Evolutionary conservation across 805 yeast species (phyloP).

Genomic region (Monosporozyma solicola): DNA sequence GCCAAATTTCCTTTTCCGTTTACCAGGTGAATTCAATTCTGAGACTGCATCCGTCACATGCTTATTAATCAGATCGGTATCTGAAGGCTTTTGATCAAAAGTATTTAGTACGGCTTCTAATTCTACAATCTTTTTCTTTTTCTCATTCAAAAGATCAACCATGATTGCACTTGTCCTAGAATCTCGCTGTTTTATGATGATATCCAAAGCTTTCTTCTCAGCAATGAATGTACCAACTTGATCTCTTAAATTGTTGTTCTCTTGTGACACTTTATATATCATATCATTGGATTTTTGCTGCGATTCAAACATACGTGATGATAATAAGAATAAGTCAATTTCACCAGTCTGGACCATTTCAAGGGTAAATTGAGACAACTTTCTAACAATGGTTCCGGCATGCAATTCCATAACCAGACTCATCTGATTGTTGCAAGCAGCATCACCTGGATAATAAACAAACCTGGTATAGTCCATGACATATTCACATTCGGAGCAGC

Average conservation of each 20-base stretch:
- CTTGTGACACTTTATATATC: not conserved
- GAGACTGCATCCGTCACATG: conserved; percentile 13
- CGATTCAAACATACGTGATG: conserved; percentile 11
- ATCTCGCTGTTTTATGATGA: conserved; percentile 16
- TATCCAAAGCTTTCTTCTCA: conserved; percentile 10
- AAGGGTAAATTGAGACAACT: conserved; percentile 16
- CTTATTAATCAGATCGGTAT: conserved; percentile 13
- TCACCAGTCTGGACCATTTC: conserved; percentile 11
- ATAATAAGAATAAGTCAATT: conserved; percentile 19
- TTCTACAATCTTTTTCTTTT: conserved; percentile 18
- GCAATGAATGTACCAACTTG: conserved; percentile 3
- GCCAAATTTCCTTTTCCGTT: conserved; percentile 7
- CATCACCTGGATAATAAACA: not conserved
- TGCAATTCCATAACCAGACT: not conserved
- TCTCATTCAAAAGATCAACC: conserved; percentile 20
- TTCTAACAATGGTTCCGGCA: conserved; percentile 9
- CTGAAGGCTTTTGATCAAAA: conserved; percentile 5
- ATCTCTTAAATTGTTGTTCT: not conserved
- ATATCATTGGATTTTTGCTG: conserved; percentile 11
- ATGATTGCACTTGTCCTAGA: conserved; percentile 14
- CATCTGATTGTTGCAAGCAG: not conserved
- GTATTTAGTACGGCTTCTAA: conserved; percentile 9
- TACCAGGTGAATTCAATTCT: conserved; percentile 21
- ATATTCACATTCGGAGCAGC: not conserved
- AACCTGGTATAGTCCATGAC: not conserved